A percentile compares a stretch with the other conserved stretches of the same genome.
Evolutionary conservation across 2,329 filamentous ascomycete genomes (phyloP).

Genomic region (Westerdykella sp.): DNA sequence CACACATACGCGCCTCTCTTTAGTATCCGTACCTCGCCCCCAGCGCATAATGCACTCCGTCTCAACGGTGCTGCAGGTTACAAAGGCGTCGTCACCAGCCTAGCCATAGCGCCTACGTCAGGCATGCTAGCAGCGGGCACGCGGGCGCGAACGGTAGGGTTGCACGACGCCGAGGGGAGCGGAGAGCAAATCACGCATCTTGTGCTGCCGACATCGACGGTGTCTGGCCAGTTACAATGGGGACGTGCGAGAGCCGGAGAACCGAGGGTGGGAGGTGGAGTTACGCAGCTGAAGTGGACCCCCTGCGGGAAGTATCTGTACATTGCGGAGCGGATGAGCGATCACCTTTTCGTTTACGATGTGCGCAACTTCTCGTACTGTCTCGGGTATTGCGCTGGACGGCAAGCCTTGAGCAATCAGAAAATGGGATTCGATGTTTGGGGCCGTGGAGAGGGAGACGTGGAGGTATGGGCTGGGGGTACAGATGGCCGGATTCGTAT

Average conservation of each 20-base stretch:
- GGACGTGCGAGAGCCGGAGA: conserved; percentile 18
- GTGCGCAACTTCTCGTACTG: conserved; percentile 49
- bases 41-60: conserved; percentile 38
- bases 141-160: conserved; percentile 49
- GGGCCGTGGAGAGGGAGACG: conserved; percentile 2
- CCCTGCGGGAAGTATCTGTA: conserved; percentile 54
- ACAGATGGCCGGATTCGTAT: conserved; percentile 49
- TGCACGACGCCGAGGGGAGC: conserved; percentile 48
- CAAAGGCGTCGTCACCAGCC: conserved; percentile 51
- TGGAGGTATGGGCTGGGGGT: conserved; percentile 56
- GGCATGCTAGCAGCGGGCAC: conserved; percentile 53
- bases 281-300: conserved; percentile 54
- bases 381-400: conserved; percentile 44
- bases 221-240: conserved; percentile 9
- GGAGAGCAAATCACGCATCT: conserved; percentile 50
- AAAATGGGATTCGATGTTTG: conserved; percentile 51
- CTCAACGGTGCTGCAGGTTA: conserved; percentile 44
- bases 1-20: conserved; percentile 43
- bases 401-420: conserved; percentile 47
- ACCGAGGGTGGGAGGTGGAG: conserved; percentile 42
- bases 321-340: conserved; percentile 52
- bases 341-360: conserved; percentile 54
- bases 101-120: conserved; percentile 36
- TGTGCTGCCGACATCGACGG: conserved; percentile 26
- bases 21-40: conserved; percentile 42